Evolutionary conservation across 306 rosid species (phyloP), one percentile per base, ranked within the genome.

Genomic region (Cicer yamashitae): DNA sequence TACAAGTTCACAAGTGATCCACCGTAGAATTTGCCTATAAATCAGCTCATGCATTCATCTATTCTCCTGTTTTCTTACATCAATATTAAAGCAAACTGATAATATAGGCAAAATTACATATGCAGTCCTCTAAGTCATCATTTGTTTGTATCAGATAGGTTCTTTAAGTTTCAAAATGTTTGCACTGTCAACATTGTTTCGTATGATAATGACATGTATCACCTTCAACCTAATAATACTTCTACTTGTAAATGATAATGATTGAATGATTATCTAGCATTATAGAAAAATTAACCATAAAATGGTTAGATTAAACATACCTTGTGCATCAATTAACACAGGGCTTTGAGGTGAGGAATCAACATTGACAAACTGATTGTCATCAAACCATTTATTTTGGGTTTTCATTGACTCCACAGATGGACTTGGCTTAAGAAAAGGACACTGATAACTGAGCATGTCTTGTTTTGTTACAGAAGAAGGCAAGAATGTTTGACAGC

Each of bases 361-460:
- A 75, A 82, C 48, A 79, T 83, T 78, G 53, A 78, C 53, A 70
- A 79, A 71, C 62, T 83, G 84, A 48, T 67, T 79, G 10, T 86
- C 62, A 50, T 74, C 82, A 2, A 87, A 79, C 56, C 81, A 75
- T 66, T 82, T 85, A 54, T 82, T 85, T 51, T 63, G 70, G 34
- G 75, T 74, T 81, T 82, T 91, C 89, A 77, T 63, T 11, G 75
- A 64, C 78, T 86, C 86, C 10, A 56, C 84, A 20, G 54, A 67
- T 66, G 74, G 82, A 66, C 77, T 73, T 39, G 84, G 61, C 78
- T 54, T 78, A 75, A 81, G 71, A 75, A 65, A 82, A 69, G 84
- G 90, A 79, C 86, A 82, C 53, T 68, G 86, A 44, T 83, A 67
- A 75, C 87, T 87, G 58, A 84, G 77, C n/a, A 82, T 46, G 51